Conservation (phyloP, 805 yeast genomes). For the Metschnikowia santaceciliae region DNA sequence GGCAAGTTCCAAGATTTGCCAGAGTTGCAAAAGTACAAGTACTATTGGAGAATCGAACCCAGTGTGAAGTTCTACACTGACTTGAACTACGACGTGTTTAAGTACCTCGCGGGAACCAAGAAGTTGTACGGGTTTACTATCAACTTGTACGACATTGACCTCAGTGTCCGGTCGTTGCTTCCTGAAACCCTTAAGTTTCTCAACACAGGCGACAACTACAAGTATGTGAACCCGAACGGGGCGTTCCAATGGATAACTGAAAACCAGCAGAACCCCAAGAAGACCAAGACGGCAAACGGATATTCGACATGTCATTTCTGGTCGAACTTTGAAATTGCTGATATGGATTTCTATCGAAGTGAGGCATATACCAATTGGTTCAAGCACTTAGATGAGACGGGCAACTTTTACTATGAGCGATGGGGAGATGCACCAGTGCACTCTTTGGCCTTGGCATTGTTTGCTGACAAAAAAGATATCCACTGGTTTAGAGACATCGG, state of each 20-base stretch:
- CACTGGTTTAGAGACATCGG: constrained; percentile 91
- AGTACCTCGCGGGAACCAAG: constrained; percentile 60
- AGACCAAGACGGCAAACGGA: constrained; percentile 39
- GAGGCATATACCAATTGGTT: constrained; percentile 67
- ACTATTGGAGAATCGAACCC: constrained; percentile 84
- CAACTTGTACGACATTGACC: constrained; percentile 65
- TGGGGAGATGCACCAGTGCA: constrained; percentile 97
- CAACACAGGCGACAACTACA: constrained; percentile 51
- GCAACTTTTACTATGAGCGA: constrained; percentile 84
- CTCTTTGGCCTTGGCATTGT: constrained; percentile 66
- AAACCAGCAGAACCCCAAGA: constrained; percentile 47
- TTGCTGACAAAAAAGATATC: constrained; percentile 61
- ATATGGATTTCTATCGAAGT: constrained; percentile 73
- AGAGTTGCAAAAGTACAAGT: constrained; percentile 54
- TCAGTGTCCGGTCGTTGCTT: constrained; percentile 62
- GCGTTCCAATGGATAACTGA: constrained; percentile 53
- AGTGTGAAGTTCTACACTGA: constrained; percentile 62
- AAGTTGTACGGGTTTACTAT: constrained; percentile 75
- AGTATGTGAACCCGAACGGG: constrained; percentile 46
- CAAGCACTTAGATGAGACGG: constrained; percentile 57
- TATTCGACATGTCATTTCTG: constrained; percentile 82
- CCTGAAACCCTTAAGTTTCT: constrained; percentile 62
- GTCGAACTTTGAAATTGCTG: constrained; percentile 85
- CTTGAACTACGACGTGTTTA: constrained; percentile 72
- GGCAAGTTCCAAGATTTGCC: constrained; percentile 62